These are phyloP conservation scores for Nemania serpens DNA, from an alignment of 2,329 filamentous ascomycete genomes.

Conservation along the genomic window DNA sequence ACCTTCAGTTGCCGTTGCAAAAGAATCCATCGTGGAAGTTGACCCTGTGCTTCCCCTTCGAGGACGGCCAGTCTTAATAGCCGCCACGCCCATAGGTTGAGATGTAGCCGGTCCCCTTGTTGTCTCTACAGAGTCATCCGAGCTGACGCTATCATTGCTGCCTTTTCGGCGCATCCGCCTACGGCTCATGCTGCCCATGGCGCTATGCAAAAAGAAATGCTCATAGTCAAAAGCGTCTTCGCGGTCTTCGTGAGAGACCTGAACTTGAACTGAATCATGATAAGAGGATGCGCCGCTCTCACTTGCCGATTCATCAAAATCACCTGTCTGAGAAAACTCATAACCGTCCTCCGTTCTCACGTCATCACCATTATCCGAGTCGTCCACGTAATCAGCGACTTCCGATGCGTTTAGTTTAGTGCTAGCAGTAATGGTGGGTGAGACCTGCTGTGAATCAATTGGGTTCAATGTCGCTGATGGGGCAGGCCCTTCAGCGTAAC, in stretches of 20 bases:
- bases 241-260: constrained; percentile 84
- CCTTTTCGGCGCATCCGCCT: constrained; percentile 51
- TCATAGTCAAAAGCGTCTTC: constrained; percentile 97
- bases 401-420: constrained; percentile 36
- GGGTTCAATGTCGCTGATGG: constrained; percentile 32
- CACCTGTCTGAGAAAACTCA: constrained; percentile 44
- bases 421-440: constrained; percentile 7
- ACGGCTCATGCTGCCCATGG: constrained; percentile 76
- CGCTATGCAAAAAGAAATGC: constrained; percentile 92
- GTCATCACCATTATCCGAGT: constrained; percentile 25
- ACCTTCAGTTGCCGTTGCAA: constrained; percentile 61
- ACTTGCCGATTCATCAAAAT: constrained; percentile 51
- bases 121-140: constrained; percentile 66
- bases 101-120: constrained; percentile 54
- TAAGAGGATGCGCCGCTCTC: constrained; percentile 69
- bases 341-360: constrained; percentile 38
- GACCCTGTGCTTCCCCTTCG: constrained; percentile 56
- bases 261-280: constrained; percentile 62
- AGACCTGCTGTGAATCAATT: constrained; percentile 17
- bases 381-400: constrained; percentile 15
- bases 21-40: constrained; percentile 57
- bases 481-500: constrained; percentile 35
- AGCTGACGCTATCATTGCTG: constrained; percentile 60
- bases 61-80: constrained; percentile 34
- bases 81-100: constrained; percentile 23